Evolutionary conservation across 371 early-diverging fungal genomes (phyloP).

Genomic region (Batkoa obscura): DNA sequence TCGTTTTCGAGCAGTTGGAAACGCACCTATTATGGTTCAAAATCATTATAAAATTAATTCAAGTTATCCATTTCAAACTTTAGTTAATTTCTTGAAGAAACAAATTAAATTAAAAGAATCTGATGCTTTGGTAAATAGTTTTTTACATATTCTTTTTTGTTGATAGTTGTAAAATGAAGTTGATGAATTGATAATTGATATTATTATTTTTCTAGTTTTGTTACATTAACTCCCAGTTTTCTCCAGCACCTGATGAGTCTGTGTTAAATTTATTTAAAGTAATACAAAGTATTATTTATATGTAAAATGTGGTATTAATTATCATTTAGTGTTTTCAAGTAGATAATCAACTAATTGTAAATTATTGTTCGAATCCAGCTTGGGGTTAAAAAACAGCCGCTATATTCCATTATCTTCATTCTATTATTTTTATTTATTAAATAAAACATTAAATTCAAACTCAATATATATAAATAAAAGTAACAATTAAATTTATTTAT

Average conservation of each 20-base stretch:
- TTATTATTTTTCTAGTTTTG: neutral
- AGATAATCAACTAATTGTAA: conserved; percentile 1
- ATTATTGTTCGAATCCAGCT: conserved; percentile 3
- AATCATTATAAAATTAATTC: conserved; percentile 64
- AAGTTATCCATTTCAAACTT: conserved; percentile 58
- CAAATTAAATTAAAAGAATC: conserved; percentile 52
- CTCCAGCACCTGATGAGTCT: neutral
- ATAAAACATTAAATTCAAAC: neutral
- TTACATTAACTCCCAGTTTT: neutral
- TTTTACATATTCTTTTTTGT: neutral
- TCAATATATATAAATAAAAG: neutral
- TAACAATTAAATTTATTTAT: neutral
- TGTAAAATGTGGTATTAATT: neutral
- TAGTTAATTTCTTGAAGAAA: conserved; percentile 64
- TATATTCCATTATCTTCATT: neutral
- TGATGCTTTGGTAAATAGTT: conserved; percentile 47
- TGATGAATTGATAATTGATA: neutral
- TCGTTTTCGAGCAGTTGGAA: conserved; percentile 69
- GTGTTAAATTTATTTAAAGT: conserved; percentile 2
- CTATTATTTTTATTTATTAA: neutral
- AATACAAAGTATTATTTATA: neutral
- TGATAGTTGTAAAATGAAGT: neutral
- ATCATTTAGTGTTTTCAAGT: conserved; percentile 1
- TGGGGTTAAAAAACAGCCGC: neutral
- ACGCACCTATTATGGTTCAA: conserved; percentile 80